A percentile compares a stretch with the other conserved stretches of the same genome.
These are phyloP conservation scores for Hypocrella siamensis DNA, from an alignment of 2,329 filamentous ascomycete species.

Conservation along the genomic window DNA sequence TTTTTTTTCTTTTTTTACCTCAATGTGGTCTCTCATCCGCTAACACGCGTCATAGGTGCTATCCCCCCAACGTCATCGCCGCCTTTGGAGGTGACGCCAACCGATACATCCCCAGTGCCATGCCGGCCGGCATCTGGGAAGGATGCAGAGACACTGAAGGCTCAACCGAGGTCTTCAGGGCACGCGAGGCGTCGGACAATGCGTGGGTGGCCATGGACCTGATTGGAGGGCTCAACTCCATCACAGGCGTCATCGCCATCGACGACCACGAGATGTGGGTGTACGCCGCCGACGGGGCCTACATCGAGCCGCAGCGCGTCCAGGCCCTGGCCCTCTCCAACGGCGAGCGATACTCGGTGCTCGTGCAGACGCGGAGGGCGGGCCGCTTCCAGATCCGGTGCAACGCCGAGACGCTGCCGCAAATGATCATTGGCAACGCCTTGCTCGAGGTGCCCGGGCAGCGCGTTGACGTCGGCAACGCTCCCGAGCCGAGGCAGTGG, in stretches of 20 bases:
- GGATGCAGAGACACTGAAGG: slow-evolving; percentile 31
- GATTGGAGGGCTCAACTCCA: slow-evolving; percentile 33
- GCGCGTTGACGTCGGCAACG: not conserved
- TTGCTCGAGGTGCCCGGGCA: slow-evolving; percentile 20
- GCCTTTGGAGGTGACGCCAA: slow-evolving; percentile 14
- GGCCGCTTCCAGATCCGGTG: slow-evolving; percentile 40
- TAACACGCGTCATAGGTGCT: slow-evolving; percentile 11
- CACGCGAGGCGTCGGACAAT: slow-evolving; percentile 5
- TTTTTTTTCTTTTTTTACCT: not conserved
- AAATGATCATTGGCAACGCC: slow-evolving; percentile 38
- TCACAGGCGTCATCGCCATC: slow-evolving; percentile 28
- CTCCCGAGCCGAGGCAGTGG: slow-evolving; percentile 18
- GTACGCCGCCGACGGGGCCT: slow-evolving; percentile 37
- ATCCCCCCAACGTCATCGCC: slow-evolving; percentile 24
- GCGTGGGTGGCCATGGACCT: slow-evolving; percentile 37
- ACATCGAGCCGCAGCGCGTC: slow-evolving; percentile 34
- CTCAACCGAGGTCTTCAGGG: slow-evolving; percentile 24
- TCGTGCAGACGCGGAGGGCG: slow-evolving; percentile 17
- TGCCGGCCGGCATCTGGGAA: slow-evolving; percentile 27
- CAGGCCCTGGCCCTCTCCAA: slow-evolving; percentile 31
- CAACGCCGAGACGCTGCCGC: slow-evolving; percentile 29
- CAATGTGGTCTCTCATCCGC: not conserved
- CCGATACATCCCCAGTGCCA: slow-evolving; percentile 10
- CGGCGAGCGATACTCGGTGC: slow-evolving; percentile 35
- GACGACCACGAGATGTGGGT: slow-evolving; percentile 38